Evolutionary conservation across 2,329 filamentous ascomycete genomes (phyloP).

Genomic region (Aspergillus vadensis): DNA sequence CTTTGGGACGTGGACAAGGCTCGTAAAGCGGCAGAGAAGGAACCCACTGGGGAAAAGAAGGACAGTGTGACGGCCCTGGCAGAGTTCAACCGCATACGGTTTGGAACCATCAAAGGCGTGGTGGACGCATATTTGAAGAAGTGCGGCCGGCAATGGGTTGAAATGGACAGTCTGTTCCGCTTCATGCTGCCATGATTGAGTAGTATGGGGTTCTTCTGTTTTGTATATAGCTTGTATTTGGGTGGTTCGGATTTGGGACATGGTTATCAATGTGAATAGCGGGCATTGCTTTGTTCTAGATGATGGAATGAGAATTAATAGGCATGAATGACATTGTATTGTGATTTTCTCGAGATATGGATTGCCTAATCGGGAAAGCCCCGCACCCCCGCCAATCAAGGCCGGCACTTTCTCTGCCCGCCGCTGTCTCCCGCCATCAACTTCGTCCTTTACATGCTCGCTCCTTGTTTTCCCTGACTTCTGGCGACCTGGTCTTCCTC

Average conservation of each 20-base stretch:
- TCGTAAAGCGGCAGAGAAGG: slow-evolving; percentile 54
- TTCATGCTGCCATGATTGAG: slow-evolving; percentile 48
- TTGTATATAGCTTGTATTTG: slow-evolving; percentile 27
- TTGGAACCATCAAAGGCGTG: slow-evolving; percentile 72
- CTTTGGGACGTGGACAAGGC: slow-evolving; percentile 91
- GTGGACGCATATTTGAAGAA: slow-evolving; percentile 85
- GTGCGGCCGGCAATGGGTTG: slow-evolving; percentile 88
- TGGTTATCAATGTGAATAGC: slow-evolving; percentile 15
- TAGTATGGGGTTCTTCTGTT: slow-evolving; percentile 19
- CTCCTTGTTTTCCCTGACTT: not conserved
- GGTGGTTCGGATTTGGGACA: slow-evolving; percentile 9
- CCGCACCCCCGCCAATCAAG: slow-evolving; percentile 19
- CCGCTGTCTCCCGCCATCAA: not conserved
- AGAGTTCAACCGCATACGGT: slow-evolving; percentile 79
- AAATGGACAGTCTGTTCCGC: slow-evolving; percentile 85
- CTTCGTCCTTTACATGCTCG: not conserved
- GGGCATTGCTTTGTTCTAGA: slow-evolving; percentile 12
- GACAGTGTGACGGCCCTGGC: slow-evolving; percentile 71
- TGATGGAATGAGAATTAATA: slow-evolving; percentile 15
- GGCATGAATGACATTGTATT: slow-evolving; percentile 13
- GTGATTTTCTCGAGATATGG: not conserved
- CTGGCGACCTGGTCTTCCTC: not conserved
- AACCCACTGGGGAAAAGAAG: slow-evolving; percentile 55
- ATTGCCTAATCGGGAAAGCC: slow-evolving; percentile 1
- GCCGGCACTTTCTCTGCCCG: not conserved